Evolutionary conservation across 345 rosid genomes (phyloP), one percentile per base, ranked within the genome.

Genomic region (Isatis tinctoria): DNA sequence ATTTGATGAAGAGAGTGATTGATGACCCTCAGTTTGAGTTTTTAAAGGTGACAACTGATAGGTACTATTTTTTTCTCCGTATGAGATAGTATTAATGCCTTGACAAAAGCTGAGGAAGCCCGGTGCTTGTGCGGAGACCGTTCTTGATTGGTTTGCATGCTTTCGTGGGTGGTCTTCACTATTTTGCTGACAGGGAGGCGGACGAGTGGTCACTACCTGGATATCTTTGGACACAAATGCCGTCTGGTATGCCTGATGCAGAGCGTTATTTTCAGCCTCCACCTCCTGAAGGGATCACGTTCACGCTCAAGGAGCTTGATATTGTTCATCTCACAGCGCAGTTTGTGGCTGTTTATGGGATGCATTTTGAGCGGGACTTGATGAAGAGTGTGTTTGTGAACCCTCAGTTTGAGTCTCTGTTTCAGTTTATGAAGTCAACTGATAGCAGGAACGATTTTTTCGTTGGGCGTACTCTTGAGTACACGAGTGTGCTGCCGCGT

Each of bases 391-490:
- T 32, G 36, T 32, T 5, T 32, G 1, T 5, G 5, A 32, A 82
- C 69, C 88, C 86, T 12, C 88, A 82, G 78, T 84, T 87, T 70
- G 87, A 37, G 41, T 37, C 41, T 10, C 4, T 10, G 36, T 32
- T 37, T 37, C 14, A 87, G 59, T 89, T 89, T 77, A 47, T 89
- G 79, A 86, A 87, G 82, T 83, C 87, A 20, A 86, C 82, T 20
- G 90, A 87, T 56, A 84, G 92, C 51, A 85, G 85, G 88, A 76
- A 81, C 71, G 66, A 8, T 40, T 85, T 84, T 72, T 89, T 83
- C 72, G 4, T 3, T 10, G 13, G 1, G 14, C 41, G 12, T 37
- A 0, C 3, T 37, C 13, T 0, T 2, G 13, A 9, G 11, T 32
- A 3, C 6, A 0, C 36, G 7, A 5, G 36, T 32, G 1, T 7